Base-by-base conservation (phyloP, 169 alveolate genomes). In the Toxoplasma gondii region DNA sequence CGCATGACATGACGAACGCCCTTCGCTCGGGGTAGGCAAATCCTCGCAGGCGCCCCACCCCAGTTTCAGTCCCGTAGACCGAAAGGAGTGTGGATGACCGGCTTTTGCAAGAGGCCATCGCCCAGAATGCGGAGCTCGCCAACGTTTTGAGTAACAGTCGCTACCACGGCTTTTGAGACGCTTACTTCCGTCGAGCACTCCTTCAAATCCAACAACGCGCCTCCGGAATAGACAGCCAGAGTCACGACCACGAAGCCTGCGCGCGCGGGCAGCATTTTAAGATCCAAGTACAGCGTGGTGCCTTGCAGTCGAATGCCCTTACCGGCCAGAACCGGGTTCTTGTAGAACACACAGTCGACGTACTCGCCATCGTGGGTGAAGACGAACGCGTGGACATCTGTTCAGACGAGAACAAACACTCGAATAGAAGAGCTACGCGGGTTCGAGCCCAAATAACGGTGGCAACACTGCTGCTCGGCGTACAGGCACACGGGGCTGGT, bases 361-460 rank as follows among this genome's bases (percentile, higher is more conserved):
- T 92, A 92, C 0, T 90, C 87, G 9, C 94, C 94, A 41, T 92
- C 94, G 58, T 49, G 24, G 34, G 86, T 91, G 45, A 92, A 92
- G 80, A 92, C 88, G 81, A 92, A 92, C 44, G 94, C 94, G 58
- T 92, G 94, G 81, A 92, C 36, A 91, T 92, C 94, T 92, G 94
- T 0, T 31, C 39, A 31, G 44, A 19, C 17, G 2, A n/a, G n/a
- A n/a, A n/a, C n/a, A n/a, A n/a, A n/a, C n/a, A n/a, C n/a, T n/a
- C 43, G 81, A 9, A 69, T 17, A n/a, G 41, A 69, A n/a, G 41
- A 24, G 7, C 81, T 29, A n/a, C 31, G 36, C 31, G 2, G 34
- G 36, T n/a, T n/a, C n/a, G n/a, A n/a, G n/a, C 41, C 16, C 31
- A 69, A 24, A 69, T 12, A 69, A n/a, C 82, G 38, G 31, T 24